Base-by-base conservation (phyloP, 306 rosid genomes). In the Prosopis cineraria region DNA sequence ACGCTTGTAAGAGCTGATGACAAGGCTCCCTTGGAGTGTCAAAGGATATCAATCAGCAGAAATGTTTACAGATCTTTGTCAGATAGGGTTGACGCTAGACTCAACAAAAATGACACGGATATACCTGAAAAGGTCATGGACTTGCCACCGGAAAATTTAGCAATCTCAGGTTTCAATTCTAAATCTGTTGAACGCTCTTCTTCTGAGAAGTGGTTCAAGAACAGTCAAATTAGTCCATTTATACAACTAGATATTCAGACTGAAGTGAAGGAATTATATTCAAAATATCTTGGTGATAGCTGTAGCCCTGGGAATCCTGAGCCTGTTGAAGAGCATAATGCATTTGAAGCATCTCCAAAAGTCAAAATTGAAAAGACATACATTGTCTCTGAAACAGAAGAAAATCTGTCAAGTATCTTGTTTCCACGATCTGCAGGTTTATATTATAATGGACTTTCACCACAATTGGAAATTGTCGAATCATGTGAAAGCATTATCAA, bases 391-490 rank as follows among this genome's bases (percentile, higher is more conserved):
- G 80, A 75, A 78, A 85, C 86, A 73, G 90, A 81, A 77, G 85
- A 79, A 72, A 83, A 85, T 75, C 77, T 79, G 37, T 64, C 90
- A 41, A 82, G 70, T 19, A 53, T 89, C 84, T 78, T 87, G 31
- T 92, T 89, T 78, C 90, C 97, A 70, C 81, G 74, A 44, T 94
- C 93, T 70, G 97, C 98, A 20, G 96, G 96, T 48, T 85, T 84
- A 24, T 91, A 85, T 66, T 90, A 84, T 68, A 81, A 74, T 75
- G 94, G 98, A 33, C 72, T 75, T 68, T 94, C 93, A 27, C 94
- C 91, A 6, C 72, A 78, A 55, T 63, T 87, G 68, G 94, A 91
- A 81, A 90, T 94, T 72, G 78, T 86, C 78, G 98, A 89, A 73
- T 77, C 90, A 22, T 87, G 93, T 87, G 87, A 89, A 79, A 84